These are phyloP conservation scores for Sanghuangporus weigelae DNA, from an alignment of 1,284 basidiomycete species.

Conservation along the genomic window DNA sequence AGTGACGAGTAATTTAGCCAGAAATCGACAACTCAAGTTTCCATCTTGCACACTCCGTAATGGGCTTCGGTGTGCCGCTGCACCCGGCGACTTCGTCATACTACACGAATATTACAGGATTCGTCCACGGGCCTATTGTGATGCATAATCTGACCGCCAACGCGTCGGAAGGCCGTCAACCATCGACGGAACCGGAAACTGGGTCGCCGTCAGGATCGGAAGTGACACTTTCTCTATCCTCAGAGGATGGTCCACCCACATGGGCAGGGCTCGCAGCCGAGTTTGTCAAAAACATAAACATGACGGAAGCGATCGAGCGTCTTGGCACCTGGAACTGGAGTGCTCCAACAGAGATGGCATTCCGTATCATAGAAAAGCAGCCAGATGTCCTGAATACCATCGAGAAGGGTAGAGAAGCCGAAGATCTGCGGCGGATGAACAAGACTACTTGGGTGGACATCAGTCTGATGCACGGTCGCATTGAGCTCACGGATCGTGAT, in stretches of 20 bases:
- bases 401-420: slow-evolving; percentile 3
- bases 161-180: not conserved
- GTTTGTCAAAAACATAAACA: slow-evolving; percentile 45
- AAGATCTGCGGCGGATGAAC: slow-evolving; percentile 24
- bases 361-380: slow-evolving; percentile 63
- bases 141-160: slow-evolving; percentile 56
- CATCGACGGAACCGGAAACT: not conserved
- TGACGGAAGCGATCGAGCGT: slow-evolving; percentile 42
- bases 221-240: slow-evolving; percentile 30
- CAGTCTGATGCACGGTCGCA: slow-evolving; percentile 60
- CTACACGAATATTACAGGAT: slow-evolving; percentile 71
- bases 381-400: slow-evolving; percentile 22
- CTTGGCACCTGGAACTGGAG: slow-evolving; percentile 68
- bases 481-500: slow-evolving; percentile 54
- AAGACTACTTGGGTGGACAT: slow-evolving; percentile 37
- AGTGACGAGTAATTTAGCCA: slow-evolving; percentile 38
- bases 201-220: not conserved
- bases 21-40: slow-evolving; percentile 39
- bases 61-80: slow-evolving; percentile 40
- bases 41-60: slow-evolving; percentile 46
- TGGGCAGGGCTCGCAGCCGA: slow-evolving; percentile 48
- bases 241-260: slow-evolving; percentile 24
- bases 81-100: slow-evolving; percentile 51
- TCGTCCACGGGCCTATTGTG: slow-evolving; percentile 55
- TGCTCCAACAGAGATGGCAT: slow-evolving; percentile 50